A percentile compares a stretch with the other conserved stretches of the same genome.
These are phyloP conservation scores for Nelumbo lutea DNA, from an alignment of 164 flowering plant species.

Conservation along the genomic window DNA sequence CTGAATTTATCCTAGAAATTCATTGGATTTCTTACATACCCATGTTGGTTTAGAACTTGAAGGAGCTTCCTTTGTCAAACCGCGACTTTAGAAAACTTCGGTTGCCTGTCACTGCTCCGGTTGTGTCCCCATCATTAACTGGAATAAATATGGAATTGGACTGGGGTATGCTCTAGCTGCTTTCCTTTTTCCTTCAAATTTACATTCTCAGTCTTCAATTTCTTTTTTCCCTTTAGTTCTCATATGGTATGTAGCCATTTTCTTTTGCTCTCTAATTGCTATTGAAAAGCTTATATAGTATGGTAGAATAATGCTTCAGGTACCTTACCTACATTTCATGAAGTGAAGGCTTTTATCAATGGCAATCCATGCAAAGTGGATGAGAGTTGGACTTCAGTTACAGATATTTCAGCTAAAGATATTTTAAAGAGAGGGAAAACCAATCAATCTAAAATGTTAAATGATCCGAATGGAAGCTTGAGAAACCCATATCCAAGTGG, in stretches of 20 bases:
- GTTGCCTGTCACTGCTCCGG: slow-evolving; percentile 34
- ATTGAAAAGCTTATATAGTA: not conserved
- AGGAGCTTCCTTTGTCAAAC: slow-evolving; percentile 51
- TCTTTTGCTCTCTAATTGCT: not conserved
- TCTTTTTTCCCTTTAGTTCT: not conserved
- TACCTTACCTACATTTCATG: slow-evolving; percentile 47
- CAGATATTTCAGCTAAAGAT: slow-evolving; percentile 36
- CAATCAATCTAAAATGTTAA: slow-evolving; percentile 10
- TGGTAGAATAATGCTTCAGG: slow-evolving; percentile 38
- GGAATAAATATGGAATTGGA: slow-evolving; percentile 25
- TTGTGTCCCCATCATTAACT: slow-evolving; percentile 38
- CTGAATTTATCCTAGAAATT: too few relatives aligned
- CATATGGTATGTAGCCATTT: not conserved
- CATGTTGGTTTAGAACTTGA: slow-evolving; percentile 33
- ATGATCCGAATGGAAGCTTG: slow-evolving; percentile 11
- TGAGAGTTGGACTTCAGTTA: slow-evolving; percentile 37
- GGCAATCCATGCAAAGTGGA: slow-evolving; percentile 19
- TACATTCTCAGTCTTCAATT: not conserved
- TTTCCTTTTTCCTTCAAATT: not conserved
- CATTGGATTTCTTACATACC: not conserved
- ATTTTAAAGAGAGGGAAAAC: slow-evolving; percentile 22
- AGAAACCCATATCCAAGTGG: slow-evolving; percentile 13
- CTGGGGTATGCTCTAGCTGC: slow-evolving; percentile 49
- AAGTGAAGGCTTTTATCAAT: slow-evolving; percentile 44
- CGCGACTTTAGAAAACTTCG: slow-evolving; percentile 47